phyloP scores from a whole-genome alignment of 2,329 filamentous ascomycete genomes.

The Neonectria punicea region DNA sequence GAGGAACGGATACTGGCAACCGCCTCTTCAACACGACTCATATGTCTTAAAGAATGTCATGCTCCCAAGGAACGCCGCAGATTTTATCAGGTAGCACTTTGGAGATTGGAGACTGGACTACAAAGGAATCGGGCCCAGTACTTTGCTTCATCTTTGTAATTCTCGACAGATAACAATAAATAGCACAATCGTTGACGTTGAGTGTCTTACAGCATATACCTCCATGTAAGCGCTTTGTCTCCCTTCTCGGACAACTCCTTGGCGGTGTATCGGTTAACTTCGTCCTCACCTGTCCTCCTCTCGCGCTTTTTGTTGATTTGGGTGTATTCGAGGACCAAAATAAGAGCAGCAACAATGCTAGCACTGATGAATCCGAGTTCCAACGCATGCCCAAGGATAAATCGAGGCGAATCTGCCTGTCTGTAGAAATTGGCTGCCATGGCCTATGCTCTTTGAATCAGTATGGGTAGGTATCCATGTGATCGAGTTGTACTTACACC shows the following conservation, averaged over 20 bases:
- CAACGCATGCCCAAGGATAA: slow-evolving; percentile 9
- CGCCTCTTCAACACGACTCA: not conserved
- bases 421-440: slow-evolving; percentile 23
- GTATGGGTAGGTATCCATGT: not conserved
- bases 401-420: slow-evolving; percentile 14
- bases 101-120: not conserved
- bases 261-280: slow-evolving; percentile 50
- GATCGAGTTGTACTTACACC: not conserved
- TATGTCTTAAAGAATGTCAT: not conserved
- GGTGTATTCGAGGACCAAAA: slow-evolving; percentile 62
- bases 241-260: slow-evolving; percentile 68
- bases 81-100: not conserved
- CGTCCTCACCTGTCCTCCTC: slow-evolving; percentile 54
- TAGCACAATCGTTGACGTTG: not conserved
- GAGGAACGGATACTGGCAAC: not conserved
- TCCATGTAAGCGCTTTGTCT: slow-evolving; percentile 70
- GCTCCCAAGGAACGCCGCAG: not conserved
- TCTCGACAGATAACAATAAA: not conserved
- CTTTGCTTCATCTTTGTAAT: not conserved
- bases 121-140: not conserved
- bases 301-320: slow-evolving; percentile 69
- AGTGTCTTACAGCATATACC: slow-evolving; percentile 59
- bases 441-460: not conserved
- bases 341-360: slow-evolving; percentile 57
- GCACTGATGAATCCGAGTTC: slow-evolving; percentile 30